Base-by-base conservation (phyloP, 495 filamentous ascomycete species). In the Apiosordaria backusii region DNA sequence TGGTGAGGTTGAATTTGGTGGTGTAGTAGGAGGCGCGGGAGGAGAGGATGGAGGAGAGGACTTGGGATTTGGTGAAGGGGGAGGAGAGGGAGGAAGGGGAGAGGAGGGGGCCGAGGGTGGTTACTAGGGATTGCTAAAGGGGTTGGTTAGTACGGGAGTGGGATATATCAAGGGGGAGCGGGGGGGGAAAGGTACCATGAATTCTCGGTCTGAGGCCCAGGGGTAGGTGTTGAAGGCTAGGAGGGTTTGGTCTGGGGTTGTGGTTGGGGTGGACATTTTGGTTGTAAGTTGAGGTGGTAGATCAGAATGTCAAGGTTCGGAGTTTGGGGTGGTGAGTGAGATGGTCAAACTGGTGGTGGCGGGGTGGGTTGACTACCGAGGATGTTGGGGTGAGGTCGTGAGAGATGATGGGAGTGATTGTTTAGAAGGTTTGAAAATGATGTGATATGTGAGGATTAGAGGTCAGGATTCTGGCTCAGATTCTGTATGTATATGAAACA, bases 11-110 rank as follows among this genome's bases (percentile, higher is more conserved):
- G 23, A 77, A 73, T 22, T 72, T 73, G 54, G 77, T 75, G 54
- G 74, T 71, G 72, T 80, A 83, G 70, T 79, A 81, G 65, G 77
- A 79, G 69, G 80, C 75, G 62, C 81, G 80, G 64, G 76, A 72
- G 25, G 79, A 73, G 23, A 80, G 75, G 29, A 76, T 72, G 4
- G 76, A 71, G 62, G 75, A 75, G 18, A 77, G 68, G 26, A 74
- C 70, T 40, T 68, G 69, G 25, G 71, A 67, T 6, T 76, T 66
- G 13, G 68, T 65, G 29, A 69, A 62, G 9, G 62, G 65, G 50
- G 71, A 65, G 26, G 70, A 60, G 26, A 69, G 60, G 61, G 6
- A 61, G 19, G 67, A 50, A 52, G 6, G 52, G 50, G 25, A 3
- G 60, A 66, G 61, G 15, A 35, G 50, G n/a, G 73, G 62, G 59